Percentiles rank a stretch among this genome's conserved stretches.
phyloP scores from a whole-genome alignment of 441 rosid genomes.

The Dalechampia spathulata region DNA sequence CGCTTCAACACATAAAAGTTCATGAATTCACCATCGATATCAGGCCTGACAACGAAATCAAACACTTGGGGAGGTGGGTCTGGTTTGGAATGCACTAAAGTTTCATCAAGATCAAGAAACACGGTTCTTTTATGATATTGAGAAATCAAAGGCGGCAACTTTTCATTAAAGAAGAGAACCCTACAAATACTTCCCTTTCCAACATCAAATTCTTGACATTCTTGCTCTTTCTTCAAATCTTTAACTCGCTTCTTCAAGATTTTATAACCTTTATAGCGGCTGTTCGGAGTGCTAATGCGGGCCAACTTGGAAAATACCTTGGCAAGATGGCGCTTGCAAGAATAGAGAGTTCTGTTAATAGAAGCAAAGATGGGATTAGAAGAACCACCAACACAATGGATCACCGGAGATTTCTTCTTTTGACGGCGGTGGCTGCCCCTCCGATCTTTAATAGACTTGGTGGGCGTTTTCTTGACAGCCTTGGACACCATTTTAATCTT shows the following conservation, averaged over 20 bases:
- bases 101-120: constrained; percentile 87
- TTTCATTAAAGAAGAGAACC: constrained; percentile 19
- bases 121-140: constrained; percentile 47
- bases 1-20: constrained; percentile 74
- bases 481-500: constrained; percentile 34
- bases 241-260: constrained; percentile 23
- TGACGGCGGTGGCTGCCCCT: constrained; percentile 18
- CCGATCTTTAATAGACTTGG: constrained; percentile 21
- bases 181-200: constrained; percentile 12
- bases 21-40: constrained; percentile 50
- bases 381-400: constrained; percentile 13
- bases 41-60: constrained; percentile 58
- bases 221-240: constrained; percentile 1
- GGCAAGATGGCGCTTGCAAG: constrained; percentile 51
- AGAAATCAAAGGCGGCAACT: constrained; percentile 32
- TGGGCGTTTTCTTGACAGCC: constrained; percentile 25
- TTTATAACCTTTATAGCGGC: constrained; percentile 43
- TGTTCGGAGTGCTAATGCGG: constrained; percentile 25
- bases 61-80: constrained; percentile 51
- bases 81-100: constrained; percentile 60
- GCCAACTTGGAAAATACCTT: constrained; percentile 61
- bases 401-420: constrained; percentile 32
- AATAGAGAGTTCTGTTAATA: constrained; percentile 48
- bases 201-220: constrained; percentile 1
- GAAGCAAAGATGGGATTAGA: constrained; percentile 32